These are phyloP conservation scores for Aspergillus japonicus DNA, from an alignment of 2,329 filamentous ascomycete species.

Conservation along the genomic window DNA sequence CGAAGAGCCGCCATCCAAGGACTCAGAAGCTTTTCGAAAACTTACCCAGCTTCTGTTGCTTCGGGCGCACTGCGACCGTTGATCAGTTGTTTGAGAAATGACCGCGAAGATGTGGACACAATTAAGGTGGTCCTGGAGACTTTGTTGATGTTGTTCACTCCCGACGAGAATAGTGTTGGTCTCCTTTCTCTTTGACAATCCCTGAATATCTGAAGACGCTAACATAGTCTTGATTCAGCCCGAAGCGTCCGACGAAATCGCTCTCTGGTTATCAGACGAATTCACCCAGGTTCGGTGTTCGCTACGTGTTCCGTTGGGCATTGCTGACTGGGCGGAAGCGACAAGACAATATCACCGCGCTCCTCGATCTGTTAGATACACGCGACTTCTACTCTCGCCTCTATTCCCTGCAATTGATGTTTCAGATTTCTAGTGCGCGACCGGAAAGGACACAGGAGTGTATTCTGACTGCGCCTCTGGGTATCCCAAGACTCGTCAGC, in stretches of 20 bases:
- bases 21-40: constrained; percentile 90
- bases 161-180: constrained; percentile 60
- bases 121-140: constrained; percentile 95
- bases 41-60: constrained; percentile 92
- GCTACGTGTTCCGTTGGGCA: constrained; percentile 9
- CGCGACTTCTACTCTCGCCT: constrained; percentile 86
- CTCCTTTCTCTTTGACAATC: constrained; percentile 7
- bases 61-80: constrained; percentile 87
- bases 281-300: constrained; percentile 72
- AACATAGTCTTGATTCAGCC: constrained; percentile 54
- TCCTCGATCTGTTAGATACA: constrained; percentile 85
- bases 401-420: constrained; percentile 85
- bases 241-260: constrained; percentile 94
- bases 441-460: constrained; percentile 94
- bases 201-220: constrained; percentile 16
- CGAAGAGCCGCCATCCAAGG: constrained; percentile 89
- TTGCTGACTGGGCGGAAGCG: constrained; percentile 60
- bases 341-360: constrained; percentile 90
- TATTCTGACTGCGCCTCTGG: constrained; percentile 82
- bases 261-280: constrained; percentile 93
- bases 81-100: constrained; percentile 79
- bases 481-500: constrained; percentile 80
- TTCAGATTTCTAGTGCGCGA: constrained; percentile 78
- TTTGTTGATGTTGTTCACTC: constrained; percentile 84
- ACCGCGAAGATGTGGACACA: constrained; percentile 93